Base-by-base conservation (phyloP, 2,329 filamentous ascomycete genomes). In the Fusarium luffae region DNA sequence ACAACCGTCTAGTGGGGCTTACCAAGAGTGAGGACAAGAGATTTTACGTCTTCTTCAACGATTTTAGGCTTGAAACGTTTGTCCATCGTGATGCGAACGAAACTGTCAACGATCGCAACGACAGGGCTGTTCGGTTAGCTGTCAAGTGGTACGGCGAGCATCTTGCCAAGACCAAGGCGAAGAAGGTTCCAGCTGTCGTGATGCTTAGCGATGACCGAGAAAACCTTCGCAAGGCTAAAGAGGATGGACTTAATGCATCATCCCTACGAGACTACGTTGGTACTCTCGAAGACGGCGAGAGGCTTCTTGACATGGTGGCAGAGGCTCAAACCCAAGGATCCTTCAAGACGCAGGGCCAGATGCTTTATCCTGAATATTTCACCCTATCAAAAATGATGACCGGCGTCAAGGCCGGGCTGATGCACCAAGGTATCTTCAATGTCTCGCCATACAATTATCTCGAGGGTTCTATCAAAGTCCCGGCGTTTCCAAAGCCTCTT, bases 21-120 rank as follows among this genome's bases (percentile, higher is more conserved):
- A 97, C 94, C 41, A 97, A 95, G 81, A 97, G 95, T 76, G 94
- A 97, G 75, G 94, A 97, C 71, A 99, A 99, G 85, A 90, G 95
- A 57, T 98, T 97, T 79, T 98, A 98, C 77, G 93, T 99, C 54
- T 99, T 99, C 79, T 98, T 98, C 88, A 99, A 99, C 79, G 96
- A 99, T 75, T 99, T 99, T 77, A 89, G 95, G 54, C 85, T 94
- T 41, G 97, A 99, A 80, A 99, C 96, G 0, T 92, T 97, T 76
- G 88, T 98, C 49, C 82, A 87, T 28, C 87, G 96, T 66, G 87
- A 90, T 21, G 80, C 86, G 8, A 91, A 92, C 40, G 96, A 99
- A 83, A 92, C 89, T 5, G 96, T 99, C 81, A 99, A 99, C 78
- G 96, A 99, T 79, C 88, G 96, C 57, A 99, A 99, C 77, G 97